Evolutionary conservation across 495 filamentous ascomycete genomes (phyloP), one percentile per base, ranked within the genome.

Genomic region (Xylaria venustula): DNA sequence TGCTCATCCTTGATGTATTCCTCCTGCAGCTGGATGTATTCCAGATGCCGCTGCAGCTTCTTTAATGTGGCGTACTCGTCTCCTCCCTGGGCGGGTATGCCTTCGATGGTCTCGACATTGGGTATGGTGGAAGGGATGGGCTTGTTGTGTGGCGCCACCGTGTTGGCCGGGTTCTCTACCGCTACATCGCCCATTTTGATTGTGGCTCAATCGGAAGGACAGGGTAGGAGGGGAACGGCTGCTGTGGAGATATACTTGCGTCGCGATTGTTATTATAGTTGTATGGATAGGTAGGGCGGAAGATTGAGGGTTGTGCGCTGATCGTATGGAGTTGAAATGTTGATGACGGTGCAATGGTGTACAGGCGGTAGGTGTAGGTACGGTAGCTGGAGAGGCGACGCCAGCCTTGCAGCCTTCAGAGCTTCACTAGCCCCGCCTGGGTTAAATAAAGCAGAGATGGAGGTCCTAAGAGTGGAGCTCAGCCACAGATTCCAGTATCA

Each of bases 1-100:
- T 98, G 94, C 82, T 98, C 94, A 84, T 98, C 95, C 80, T 98
- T 98, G 85, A 98, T 98, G 79, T 98, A 98, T 74, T 98, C 95
- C 79, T 98, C 94, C 78, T 98, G 94, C 64, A 98, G 84, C 73
- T 96, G 89, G 72, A 98, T 97, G 77, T 96, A 97, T 89, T 98
- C 94, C 48, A 98, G 83, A 78, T 97, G 92, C 71, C 95, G 84
- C 76, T 98, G 92, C 58, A 98, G 83, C 77, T 91, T 92, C 79
- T 98, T 98, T 73, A 97, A 80, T 2, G 90, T 91, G 11, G 91
- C 90, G 74, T 98, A 98, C 75, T 98, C 92, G 73, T 98, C 95
- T 61, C 85, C 88, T 50, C 86, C 87, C 70, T 98, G 94, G 44
- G 85, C 85, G 12, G 85, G 83, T 47, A 91, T 77, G 60, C 90